phyloP scores from a whole-genome alignment of 2,329 filamentous ascomycete genomes.

The Mollisiaceae sp. region DNA sequence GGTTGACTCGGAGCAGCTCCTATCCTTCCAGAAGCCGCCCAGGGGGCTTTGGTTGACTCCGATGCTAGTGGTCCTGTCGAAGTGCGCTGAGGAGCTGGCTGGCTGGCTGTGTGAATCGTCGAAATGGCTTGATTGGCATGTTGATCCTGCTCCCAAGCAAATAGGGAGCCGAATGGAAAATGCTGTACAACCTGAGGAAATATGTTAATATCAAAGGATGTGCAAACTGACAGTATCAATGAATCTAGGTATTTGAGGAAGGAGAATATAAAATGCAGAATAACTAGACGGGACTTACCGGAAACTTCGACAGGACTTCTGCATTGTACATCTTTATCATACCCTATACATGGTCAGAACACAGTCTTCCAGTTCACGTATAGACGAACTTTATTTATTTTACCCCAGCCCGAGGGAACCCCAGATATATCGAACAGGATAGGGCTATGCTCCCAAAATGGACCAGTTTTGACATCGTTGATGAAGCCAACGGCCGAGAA shows the following conservation, averaged over 20 bases:
- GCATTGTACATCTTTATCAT: conserved; percentile 99
- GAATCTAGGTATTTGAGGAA: not conserved
- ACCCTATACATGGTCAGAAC: conserved; percentile 57
- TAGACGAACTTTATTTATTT: conserved; percentile 80
- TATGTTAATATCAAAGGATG: not conserved
- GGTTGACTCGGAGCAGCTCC: conserved; percentile 22
- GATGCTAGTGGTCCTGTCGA: conserved; percentile 31
- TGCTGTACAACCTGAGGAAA: conserved; percentile 76
- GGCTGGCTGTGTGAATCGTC: conserved; percentile 63
- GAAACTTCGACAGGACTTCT: conserved; percentile 95
- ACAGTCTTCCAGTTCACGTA: not conserved
- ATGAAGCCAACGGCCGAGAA: conserved; percentile 97
- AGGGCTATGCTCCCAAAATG: conserved; percentile 97
- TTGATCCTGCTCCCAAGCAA: conserved; percentile 75
- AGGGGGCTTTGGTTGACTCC: conserved; percentile 38
- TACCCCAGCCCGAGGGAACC: conserved; percentile 91
- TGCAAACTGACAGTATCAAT: not conserved
- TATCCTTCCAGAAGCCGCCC: conserved; percentile 33
- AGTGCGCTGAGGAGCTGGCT: conserved; percentile 46
- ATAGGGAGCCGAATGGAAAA: conserved; percentile 82
- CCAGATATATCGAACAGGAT: conserved; percentile 95
- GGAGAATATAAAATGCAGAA: not conserved
- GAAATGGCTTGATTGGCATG: conserved; percentile 55
- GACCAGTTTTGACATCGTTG: conserved; percentile 93
- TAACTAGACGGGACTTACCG: conserved; percentile 50